Conservation (phyloP, 176 grass and related monocot genomes). For the Bolboschoenus planiculmis region DNA sequence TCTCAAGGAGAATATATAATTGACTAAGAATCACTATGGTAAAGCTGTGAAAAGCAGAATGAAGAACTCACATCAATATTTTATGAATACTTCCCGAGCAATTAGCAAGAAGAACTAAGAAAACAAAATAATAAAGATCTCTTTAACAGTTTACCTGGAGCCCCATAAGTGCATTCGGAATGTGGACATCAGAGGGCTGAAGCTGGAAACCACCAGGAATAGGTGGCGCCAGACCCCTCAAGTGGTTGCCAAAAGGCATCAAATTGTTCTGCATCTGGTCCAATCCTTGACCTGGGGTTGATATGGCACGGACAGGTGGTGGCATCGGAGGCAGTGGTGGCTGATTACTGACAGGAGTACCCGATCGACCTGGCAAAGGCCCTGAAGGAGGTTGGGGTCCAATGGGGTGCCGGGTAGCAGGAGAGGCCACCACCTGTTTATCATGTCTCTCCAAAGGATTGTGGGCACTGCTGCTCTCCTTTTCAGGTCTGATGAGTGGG, state of each 20-base stretch:
- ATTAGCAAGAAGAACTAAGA: slow-evolving; percentile 9
- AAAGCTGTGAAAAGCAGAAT: neutral
- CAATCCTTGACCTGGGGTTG: slow-evolving; percentile 31
- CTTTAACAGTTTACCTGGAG: slow-evolving; percentile 46
- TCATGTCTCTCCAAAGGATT: neutral
- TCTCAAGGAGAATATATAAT: neutral
- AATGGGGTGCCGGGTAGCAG: neutral
- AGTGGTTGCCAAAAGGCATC: slow-evolving; percentile 31
- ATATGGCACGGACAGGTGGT: slow-evolving; percentile 43
- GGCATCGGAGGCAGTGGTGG: slow-evolving; percentile 81
- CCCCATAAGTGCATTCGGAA: slow-evolving; percentile 35
- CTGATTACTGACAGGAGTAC: slow-evolving; percentile 38
- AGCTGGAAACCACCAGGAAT: slow-evolving; percentile 57
- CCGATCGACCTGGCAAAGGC: neutral
- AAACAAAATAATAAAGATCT: slow-evolving; percentile 16
- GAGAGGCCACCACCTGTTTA: neutral
- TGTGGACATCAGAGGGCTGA: slow-evolving; percentile 55
- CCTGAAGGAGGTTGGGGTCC: neutral
- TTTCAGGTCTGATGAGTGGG: slow-evolving; percentile 13
- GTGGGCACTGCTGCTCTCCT: slow-evolving; percentile 7
- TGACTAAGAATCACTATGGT: neutral
- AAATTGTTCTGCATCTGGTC: slow-evolving; percentile 47
- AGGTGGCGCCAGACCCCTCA: slow-evolving; percentile 54
- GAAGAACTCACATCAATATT: neutral
- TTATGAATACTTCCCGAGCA: neutral